Conservation (phyloP, 108 stramenopile species). For the Pelagomonas calceolata region DNA sequence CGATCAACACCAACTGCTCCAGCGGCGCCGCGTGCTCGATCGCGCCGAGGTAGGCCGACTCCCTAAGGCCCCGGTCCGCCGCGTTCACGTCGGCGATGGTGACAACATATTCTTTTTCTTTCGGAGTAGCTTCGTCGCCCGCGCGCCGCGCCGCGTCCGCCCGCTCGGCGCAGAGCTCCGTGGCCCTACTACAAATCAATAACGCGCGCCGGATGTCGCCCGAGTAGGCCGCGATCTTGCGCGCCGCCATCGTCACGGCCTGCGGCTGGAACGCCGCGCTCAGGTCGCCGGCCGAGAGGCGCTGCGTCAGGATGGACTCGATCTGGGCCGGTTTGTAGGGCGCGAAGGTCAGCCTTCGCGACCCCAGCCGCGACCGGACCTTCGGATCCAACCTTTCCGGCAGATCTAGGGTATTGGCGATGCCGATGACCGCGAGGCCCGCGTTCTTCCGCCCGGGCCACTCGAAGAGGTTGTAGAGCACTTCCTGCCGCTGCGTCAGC, state of each 20-base stretch:
- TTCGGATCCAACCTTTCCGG: conserved; percentile 71
- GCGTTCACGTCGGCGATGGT: not conserved
- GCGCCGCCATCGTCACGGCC: conserved; percentile 72
- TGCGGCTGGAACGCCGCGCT: conserved; percentile 48
- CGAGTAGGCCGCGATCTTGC: conserved; percentile 66
- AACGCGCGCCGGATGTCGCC: conserved; percentile 89
- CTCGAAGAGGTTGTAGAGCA: conserved; percentile 93
- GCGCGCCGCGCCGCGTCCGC: not conserved
- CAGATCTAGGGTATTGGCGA: conserved; percentile 95
- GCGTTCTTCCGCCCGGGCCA: conserved; percentile 55
- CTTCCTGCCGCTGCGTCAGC: conserved; percentile 77
- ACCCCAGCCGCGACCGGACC: conserved; percentile 41
- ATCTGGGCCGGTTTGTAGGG: conserved; percentile 38
- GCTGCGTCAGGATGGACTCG: conserved; percentile 13
- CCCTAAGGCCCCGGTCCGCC: not conserved
- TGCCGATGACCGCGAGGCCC: conserved; percentile 21
- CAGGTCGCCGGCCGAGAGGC: conserved; percentile 12
- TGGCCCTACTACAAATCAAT: conserved; percentile 72
- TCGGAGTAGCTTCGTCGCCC: not conserved
- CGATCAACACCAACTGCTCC: not conserved
- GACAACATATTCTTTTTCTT: no score
- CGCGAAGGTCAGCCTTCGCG: conserved; percentile 23
- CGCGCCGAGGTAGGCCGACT: not conserved
- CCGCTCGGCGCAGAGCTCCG: conserved; percentile 32
- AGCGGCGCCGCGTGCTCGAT: not conserved